Conservation (phyloP, 805 yeast genomes). For the Metschnikowia kofuensis region DNA sequence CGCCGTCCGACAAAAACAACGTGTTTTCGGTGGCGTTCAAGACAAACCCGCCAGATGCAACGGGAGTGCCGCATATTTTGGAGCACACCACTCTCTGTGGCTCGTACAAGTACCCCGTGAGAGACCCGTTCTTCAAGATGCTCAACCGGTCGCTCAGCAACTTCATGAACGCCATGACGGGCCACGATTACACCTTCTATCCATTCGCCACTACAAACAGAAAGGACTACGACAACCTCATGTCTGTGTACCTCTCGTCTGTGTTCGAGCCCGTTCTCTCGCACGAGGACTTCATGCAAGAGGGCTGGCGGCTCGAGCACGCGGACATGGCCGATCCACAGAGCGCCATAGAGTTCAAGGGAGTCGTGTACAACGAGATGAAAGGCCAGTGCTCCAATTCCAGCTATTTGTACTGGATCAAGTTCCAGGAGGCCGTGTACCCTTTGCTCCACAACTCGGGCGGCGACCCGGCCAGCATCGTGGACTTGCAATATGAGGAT, state of each 20-base stretch:
- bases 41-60: constrained; percentile 91
- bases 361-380: constrained; percentile 98
- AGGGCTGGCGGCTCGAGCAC: constrained; percentile 96
- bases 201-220: constrained; percentile 94
- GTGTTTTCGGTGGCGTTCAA: constrained; percentile 88
- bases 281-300: constrained; percentile 83
- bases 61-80: constrained; percentile 94
- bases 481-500: constrained; percentile 70
- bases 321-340: constrained; percentile 51
- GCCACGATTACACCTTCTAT: constrained; percentile 90
- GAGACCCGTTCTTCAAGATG: constrained; percentile 98
- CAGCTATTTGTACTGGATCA: constrained; percentile 78
- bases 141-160: constrained; percentile 88
- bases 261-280: constrained; percentile 79
- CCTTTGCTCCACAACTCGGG: constrained; percentile 88
- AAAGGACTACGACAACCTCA: constrained; percentile 75
- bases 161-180: constrained; percentile 99
- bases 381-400: constrained; percentile 94
- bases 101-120: constrained; percentile 82
- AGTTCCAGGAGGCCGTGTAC: constrained; percentile 78
- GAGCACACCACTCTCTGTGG: constrained; percentile 98
- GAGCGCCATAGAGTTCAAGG: constrained; percentile 75
- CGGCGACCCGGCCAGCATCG: constrained; percentile 85
- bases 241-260: constrained; percentile 85
- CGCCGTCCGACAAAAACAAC: constrained; percentile 76